These are phyloP conservation scores for Chrysosporium keratinophilum DNA, from an alignment of 2,329 filamentous ascomycete species.

Conservation along the genomic window DNA sequence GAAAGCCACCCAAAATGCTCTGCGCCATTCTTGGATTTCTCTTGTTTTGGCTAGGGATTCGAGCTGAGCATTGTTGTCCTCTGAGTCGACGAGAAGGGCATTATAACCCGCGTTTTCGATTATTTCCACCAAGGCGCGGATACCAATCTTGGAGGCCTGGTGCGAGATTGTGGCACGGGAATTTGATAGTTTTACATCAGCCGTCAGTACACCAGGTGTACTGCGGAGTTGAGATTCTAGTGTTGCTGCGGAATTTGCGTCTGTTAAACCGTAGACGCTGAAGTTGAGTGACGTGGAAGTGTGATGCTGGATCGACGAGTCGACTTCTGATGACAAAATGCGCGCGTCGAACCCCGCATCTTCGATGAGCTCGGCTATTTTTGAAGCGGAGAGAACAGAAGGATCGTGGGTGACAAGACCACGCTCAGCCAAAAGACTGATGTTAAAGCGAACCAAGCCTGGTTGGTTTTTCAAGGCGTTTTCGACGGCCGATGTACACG, in stretches of 20 bases:
- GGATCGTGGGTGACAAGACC: constrained; percentile 80
- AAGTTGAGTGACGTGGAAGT: constrained; percentile 58
- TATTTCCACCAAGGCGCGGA: constrained; percentile 70
- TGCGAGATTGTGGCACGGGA: constrained; percentile 66
- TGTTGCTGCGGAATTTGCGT: constrained; percentile 58
- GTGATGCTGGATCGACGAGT: constrained; percentile 45
- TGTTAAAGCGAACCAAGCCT: constrained; percentile 81
- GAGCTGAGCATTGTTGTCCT: constrained; percentile 93
- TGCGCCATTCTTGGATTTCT: constrained; percentile 87
- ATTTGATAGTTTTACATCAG: constrained; percentile 60
- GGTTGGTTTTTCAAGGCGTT: constrained; percentile 65
- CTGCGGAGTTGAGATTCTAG: constrained; percentile 59
- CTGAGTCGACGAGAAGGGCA: constrained; percentile 76
- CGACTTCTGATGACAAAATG: constrained; percentile 64
- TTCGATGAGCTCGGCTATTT: constrained; percentile 74
- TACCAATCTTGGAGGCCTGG: constrained; percentile 59
- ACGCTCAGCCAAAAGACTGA: constrained; percentile 84
- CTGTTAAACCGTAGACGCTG: constrained; percentile 70
- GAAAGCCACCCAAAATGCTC: constrained; percentile 65
- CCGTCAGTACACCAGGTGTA: constrained; percentile 63
- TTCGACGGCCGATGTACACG: constrained; percentile 87
- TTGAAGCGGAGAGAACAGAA: constrained; percentile 56
- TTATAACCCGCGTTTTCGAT: constrained; percentile 80
- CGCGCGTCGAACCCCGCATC: constrained; percentile 80
- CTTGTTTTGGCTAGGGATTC: constrained; percentile 93